Evolutionary conservation across 768 basidiomycete genomes (phyloP).

Genomic region (Phanerochaete carnosa): DNA sequence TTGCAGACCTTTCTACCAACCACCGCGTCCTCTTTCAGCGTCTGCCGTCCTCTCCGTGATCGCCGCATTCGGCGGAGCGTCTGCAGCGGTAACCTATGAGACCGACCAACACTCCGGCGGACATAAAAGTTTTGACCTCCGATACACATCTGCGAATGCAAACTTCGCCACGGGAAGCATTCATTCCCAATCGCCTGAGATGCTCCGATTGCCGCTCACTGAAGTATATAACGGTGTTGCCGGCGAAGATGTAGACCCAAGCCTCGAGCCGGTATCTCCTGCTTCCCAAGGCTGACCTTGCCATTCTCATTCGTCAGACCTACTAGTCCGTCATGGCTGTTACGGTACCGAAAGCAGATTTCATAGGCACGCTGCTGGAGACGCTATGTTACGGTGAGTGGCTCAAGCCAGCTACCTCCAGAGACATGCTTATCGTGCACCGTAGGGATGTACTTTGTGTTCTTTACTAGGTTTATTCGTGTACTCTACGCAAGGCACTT

Average conservation of each 20-base stretch:
- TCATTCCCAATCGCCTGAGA: neutral
- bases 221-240: neutral
- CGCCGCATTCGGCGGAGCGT: no score
- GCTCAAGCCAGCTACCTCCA: no score
- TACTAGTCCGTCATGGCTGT: slow-evolving; percentile 1
- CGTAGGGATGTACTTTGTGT: slow-evolving; percentile 5
- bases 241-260: neutral
- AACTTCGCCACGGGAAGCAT: no score
- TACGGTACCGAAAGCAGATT: slow-evolving; percentile 7
- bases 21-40: no score
- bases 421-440: neutral
- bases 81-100: no score
- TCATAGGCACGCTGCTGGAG: slow-evolving; percentile 11
- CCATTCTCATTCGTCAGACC: neutral
- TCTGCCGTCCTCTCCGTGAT: no score
- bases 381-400: slow-evolving; percentile 8
- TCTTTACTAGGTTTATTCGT: slow-evolving; percentile 1
- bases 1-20: no score
- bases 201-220: neutral
- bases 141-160: no score
- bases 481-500: slow-evolving; percentile 1
- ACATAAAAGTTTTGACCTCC: no score
- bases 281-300: no score
- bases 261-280: neutral
- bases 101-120: no score